A percentile compares a stretch with the other conserved stretches of the same genome.
Conservation (phyloP, 352 stramenopile genomes). For the Peronospora farinosa region DNA sequence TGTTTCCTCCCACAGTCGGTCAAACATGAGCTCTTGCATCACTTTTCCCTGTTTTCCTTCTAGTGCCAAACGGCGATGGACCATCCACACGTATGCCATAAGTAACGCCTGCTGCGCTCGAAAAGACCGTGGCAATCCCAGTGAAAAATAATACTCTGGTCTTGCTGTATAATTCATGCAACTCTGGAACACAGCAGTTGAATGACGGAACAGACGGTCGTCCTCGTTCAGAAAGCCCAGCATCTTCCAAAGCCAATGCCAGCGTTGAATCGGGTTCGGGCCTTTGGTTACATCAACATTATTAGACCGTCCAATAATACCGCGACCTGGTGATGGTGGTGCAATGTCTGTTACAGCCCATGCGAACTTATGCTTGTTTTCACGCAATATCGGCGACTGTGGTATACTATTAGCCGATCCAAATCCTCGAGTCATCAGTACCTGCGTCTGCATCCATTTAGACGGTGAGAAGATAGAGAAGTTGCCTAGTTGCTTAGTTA, state of each 20-base stretch:
- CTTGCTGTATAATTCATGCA: constrained; percentile 77
- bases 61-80: constrained; percentile 89
- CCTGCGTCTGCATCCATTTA: neutral
- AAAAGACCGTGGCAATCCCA: constrained; percentile 81
- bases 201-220: constrained; percentile 65
- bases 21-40: constrained; percentile 94
- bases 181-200: constrained; percentile 71
- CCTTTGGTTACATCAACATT: constrained; percentile 81
- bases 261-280: constrained; percentile 54
- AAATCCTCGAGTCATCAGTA: constrained; percentile 6
- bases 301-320: constrained; percentile 57
- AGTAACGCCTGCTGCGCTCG: constrained; percentile 90
- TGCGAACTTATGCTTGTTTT: constrained; percentile 38
- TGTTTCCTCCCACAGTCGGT: constrained; percentile 95
- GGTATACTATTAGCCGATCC: constrained; percentile 9
- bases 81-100: constrained; percentile 93
- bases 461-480: constrained; percentile 6
- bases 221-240: constrained; percentile 87
- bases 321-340: constrained; percentile 65
- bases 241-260: constrained; percentile 77
- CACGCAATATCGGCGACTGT: constrained; percentile 3
- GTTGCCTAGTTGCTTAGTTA: neutral
- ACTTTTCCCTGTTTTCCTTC: constrained; percentile 74
- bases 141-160: constrained; percentile 62
- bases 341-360: constrained; percentile 78